These are phyloP conservation scores for Aspergillus bombycis DNA, from an alignment of 2,329 filamentous ascomycete genomes.

Conservation along the genomic window DNA sequence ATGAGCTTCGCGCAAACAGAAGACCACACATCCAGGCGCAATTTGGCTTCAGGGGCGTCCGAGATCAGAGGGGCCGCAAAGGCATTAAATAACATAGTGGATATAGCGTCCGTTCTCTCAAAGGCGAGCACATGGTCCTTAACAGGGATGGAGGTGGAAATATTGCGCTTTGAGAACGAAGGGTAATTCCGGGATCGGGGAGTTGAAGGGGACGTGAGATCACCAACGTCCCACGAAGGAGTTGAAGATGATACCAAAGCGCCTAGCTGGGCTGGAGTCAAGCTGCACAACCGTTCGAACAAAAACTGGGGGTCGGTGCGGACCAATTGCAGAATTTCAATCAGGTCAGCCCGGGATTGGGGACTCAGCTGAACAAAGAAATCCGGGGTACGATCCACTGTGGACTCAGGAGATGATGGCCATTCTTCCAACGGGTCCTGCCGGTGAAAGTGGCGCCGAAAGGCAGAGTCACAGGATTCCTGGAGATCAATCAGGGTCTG, in stretches of 20 bases:
- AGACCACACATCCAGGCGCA: constrained; percentile 85
- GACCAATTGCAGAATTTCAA: constrained; percentile 79
- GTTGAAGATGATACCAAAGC: constrained; percentile 77
- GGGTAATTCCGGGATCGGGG: constrained; percentile 53
- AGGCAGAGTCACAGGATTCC: constrained; percentile 43
- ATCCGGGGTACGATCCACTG: constrained; percentile 36
- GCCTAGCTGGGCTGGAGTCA: constrained; percentile 76
- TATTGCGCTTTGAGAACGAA: constrained; percentile 52
- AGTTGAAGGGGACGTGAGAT: constrained; percentile 77
- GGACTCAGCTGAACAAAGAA: constrained; percentile 69
- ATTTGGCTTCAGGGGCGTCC: constrained; percentile 77
- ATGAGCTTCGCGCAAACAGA: constrained; percentile 83
- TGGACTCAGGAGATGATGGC: constrained; percentile 41
- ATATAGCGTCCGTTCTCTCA: constrained; percentile 83
- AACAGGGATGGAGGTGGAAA: constrained; percentile 59
- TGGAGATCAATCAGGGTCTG: constrained; percentile 49
- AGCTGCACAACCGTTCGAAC: constrained; percentile 75
- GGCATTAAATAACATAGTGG: constrained; percentile 81
- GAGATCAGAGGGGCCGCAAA: constrained; percentile 85
- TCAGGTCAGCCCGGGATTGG: constrained; percentile 72
- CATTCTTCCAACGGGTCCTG: constrained; percentile 40
- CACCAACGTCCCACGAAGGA: constrained; percentile 78
- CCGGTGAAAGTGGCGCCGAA: constrained; percentile 35
- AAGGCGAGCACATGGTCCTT: constrained; percentile 86
- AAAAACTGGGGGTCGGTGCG: constrained; percentile 87